These are phyloP conservation scores for Schwanniomyces sp. DNA, from an alignment of 805 yeast genomes.

Conservation along the genomic window DNA sequence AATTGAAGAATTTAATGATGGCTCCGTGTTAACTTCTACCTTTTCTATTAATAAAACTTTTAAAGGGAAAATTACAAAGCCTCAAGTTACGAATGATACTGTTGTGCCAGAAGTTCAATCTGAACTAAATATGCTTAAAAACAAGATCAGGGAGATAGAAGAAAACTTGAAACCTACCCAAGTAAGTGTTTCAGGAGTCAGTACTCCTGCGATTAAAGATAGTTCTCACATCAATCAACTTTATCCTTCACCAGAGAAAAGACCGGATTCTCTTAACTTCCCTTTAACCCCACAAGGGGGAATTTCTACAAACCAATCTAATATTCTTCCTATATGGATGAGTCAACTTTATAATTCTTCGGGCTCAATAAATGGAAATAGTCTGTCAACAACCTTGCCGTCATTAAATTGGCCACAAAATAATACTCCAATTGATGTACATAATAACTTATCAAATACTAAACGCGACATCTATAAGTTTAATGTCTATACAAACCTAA, in stretches of 20 bases:
- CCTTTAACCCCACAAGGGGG: background rate
- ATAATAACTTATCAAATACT: background rate
- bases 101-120: slow-evolving; percentile 5
- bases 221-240: background rate
- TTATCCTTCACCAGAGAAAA: background rate
- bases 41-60: background rate
- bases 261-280: background rate
- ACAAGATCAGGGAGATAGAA: slow-evolving; percentile 45
- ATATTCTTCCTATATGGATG: background rate
- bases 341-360: background rate
- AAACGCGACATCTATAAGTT: background rate
- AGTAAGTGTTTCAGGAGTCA: background rate
- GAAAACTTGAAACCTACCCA: slow-evolving; percentile 13
- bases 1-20: background rate
- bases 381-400: background rate
- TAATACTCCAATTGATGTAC: background rate
- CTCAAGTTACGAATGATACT: background rate
- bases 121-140: slow-evolving; percentile 35
- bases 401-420: background rate
- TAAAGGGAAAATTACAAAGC: background rate
- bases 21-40: background rate
- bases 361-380: background rate
- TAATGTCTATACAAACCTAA: background rate
- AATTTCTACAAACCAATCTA: background rate
- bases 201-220: background rate